Evolutionary conservation across 2,329 filamentous ascomycete species (phyloP), one percentile per base, ranked within the genome.

Genomic region (Pleomassaria siparia): DNA sequence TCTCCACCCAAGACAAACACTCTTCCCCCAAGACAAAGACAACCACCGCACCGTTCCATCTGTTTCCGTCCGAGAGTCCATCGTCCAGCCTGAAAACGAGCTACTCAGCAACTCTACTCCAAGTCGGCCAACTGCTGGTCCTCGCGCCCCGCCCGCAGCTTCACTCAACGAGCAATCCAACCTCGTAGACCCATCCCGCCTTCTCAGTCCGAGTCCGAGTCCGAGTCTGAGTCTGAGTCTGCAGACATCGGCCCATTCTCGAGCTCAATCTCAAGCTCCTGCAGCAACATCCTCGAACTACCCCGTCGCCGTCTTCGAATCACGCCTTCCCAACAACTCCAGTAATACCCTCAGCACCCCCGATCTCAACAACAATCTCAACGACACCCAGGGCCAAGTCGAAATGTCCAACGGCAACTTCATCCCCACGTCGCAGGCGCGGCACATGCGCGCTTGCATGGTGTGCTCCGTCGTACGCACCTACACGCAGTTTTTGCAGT

Each of bases 381-480:
- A 40, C 26, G 5, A 47, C 24, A 25, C 6, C n/a, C n/a, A n/a
- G n/a, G n/a, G n/a, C n/a, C n/a, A n/a, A n/a, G n/a, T n/a, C 18
- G 41, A 50, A 74, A 72, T 30, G 28, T 16, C 32, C 42, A 32
- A 24, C 26, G 16, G 49, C 41, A 87, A 84, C 71, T 91, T 84
- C 71, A 86, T 91, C 53, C 75, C 87, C 13, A 81, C 88, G 6
- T 80, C 79, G 69, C 88, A 94, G 74, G 85, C 87, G 76, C 89
- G 91, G 74, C 86, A 89, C 70, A 82, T 95, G 59, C 91, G 94
- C 74, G 94, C 94, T 65, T 99, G 94, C 80, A 96, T 99, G 91
- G 90, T 97, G 60, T 99, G 94, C 83, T 92, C 90, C 45, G 88
- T 97, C 68, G 89, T 97, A 56, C 90, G 92, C 79, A 86, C 88